Evolutionary conservation across 768 basidiomycete genomes (phyloP), one percentile per base, ranked within the genome.

Genomic region (Suillus tomentosus): DNA sequence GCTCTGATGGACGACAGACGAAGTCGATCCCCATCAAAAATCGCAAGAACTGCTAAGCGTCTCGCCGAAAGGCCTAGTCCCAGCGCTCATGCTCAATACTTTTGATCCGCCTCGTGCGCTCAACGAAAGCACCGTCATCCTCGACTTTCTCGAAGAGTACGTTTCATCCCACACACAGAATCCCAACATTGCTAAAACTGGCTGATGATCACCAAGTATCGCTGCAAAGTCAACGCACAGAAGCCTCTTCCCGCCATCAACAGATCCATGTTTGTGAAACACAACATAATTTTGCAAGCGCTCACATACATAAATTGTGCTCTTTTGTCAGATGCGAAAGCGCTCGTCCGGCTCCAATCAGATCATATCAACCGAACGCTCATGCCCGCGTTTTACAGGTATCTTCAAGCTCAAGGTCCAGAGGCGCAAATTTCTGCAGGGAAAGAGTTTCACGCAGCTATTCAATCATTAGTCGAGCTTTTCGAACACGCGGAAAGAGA

Each of bases 21-120:
- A 92, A 75, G 89, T 92, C 36, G 89, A 92, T 74, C 90, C 91
- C 22, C 93, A 94, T 79, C 86, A 87, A 76, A 95, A 94, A 68
- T 90, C 92, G 0, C 74, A 85, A 57, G 91, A 91, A 39, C 83
- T 95, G 22, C 80, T 95, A n/a, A 85, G 90, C 43, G 79, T 92
- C 19, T 93, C 91, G 17, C 91, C 92, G 1, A 92, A 91, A 69
- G 92, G 93, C 0, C 81, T 95, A 4, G 91, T 95, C 1, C 92
- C 92, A 0, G 91, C 82, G 0, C 69, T 91, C 36, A 84, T 81
- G 68, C 73, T 92, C 61, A 76, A 86, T 67, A 75, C 76, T 3
- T 85, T 79, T 65, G 72, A 71, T 56, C 88, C 87, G 0, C 85
- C 89, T 0, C 78, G 85, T 40, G 84, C 86, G 0, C 75, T 94